These are phyloP conservation scores for Botryotinia convoluta DNA, from an alignment of 2,329 filamentous ascomycete species.

Conservation along the genomic window DNA sequence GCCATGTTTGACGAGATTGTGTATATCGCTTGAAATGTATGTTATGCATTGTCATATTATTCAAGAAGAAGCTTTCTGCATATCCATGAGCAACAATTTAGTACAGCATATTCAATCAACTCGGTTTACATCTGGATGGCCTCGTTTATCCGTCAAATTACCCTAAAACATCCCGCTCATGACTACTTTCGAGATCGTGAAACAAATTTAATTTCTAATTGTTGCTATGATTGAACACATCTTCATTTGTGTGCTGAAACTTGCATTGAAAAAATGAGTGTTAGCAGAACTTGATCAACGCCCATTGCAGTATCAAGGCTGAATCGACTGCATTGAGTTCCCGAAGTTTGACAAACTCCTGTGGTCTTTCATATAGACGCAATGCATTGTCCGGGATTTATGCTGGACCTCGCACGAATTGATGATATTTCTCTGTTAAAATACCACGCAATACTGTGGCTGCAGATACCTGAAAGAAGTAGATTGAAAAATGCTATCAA, in stretches of 20 bases:
- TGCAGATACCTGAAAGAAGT: no score
- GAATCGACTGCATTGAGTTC: neutral
- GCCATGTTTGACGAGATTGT: neutral
- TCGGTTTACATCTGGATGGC: neutral
- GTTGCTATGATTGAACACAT: neutral
- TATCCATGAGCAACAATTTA: neutral
- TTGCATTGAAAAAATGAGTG: neutral
- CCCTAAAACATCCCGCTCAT: neutral
- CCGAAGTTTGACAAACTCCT: neutral
- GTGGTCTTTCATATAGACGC: no score
- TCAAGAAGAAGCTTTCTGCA: neutral
- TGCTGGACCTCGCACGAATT: neutral
- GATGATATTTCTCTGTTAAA: neutral
- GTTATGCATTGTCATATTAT: neutral
- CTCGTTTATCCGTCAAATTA: neutral
- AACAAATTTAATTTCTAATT: no score
- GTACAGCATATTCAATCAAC: neutral
- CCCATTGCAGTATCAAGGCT: no score
- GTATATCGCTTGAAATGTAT: neutral
- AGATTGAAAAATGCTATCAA: neutral
- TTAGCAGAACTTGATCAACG: neutral
- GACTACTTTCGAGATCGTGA: no score
- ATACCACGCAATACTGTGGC: neutral
- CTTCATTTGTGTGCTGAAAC: neutral
- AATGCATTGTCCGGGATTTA: neutral